Evolutionary conservation across 2,329 filamentous ascomycete species (phyloP).

Genomic region (Calonectria montana): DNA sequence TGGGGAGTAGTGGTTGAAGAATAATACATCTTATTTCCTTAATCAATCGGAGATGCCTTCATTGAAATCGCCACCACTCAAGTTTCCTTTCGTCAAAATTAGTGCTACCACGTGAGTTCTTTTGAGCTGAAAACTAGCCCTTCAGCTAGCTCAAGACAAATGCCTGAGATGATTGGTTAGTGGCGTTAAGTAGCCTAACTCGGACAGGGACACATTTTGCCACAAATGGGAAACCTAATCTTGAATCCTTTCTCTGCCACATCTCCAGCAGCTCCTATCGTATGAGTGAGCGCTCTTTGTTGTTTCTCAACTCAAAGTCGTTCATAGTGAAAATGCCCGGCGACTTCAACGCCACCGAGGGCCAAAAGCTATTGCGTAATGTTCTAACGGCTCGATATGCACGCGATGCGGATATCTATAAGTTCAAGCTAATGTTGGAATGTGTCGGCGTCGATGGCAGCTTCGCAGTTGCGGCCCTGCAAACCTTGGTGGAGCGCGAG

Average conservation of each 20-base stretch:
- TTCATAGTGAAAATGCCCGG: background rate
- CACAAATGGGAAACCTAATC: background rate
- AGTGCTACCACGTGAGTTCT: background rate
- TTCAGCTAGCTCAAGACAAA: background rate
- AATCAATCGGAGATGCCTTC: background rate
- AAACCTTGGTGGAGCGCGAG: background rate
- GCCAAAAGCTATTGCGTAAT: background rate
- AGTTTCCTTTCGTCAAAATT: background rate
- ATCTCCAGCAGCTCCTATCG: background rate
- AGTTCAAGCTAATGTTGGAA: background rate
- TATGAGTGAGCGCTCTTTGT: too few relatives aligned
- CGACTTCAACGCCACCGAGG: background rate
- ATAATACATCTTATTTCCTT: background rate
- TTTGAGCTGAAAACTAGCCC: background rate
- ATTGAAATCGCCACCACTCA: too few relatives aligned
- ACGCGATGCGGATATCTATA: background rate
- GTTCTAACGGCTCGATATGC: background rate
- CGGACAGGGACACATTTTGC: background rate
- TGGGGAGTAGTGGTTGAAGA: constrained; percentile 17
- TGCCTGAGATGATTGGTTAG: background rate
- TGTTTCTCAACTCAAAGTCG: too few relatives aligned
- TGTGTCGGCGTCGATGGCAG: background rate
- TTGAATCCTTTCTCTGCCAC: background rate
- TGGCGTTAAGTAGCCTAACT: background rate
- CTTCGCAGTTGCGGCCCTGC: background rate